phyloP scores from a whole-genome alignment of 345 rosid genomes.

The Barbarea vulgaris region DNA sequence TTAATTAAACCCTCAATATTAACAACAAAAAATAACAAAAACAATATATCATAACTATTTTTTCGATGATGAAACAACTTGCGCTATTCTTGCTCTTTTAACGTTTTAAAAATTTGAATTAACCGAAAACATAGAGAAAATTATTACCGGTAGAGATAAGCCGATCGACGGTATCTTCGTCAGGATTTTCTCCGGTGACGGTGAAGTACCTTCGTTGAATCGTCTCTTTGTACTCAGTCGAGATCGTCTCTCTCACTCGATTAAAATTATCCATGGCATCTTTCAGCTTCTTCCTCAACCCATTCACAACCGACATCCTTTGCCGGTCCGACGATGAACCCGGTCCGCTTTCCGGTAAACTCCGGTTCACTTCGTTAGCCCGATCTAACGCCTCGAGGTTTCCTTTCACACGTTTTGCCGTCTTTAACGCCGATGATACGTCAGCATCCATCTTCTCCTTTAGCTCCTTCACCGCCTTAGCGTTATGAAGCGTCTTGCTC shows the following conservation, averaged over 20 bases:
- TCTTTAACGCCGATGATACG: constrained; percentile 67
- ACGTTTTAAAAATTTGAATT: neutral
- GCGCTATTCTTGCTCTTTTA: neutral
- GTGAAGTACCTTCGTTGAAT: constrained; percentile 81
- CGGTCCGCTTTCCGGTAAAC: constrained; percentile 76
- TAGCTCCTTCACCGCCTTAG: constrained; percentile 68
- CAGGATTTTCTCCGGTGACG: constrained; percentile 93
- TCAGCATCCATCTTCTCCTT: constrained; percentile 79
- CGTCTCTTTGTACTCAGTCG: constrained; percentile 83
- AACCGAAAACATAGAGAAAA: neutral
- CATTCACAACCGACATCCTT: constrained; percentile 77
- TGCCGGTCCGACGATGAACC: constrained; percentile 92
- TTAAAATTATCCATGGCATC: constrained; percentile 79
- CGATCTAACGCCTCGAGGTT: constrained; percentile 81
- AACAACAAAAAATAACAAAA: neutral
- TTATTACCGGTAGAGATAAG: constrained; percentile 82
- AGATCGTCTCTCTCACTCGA: constrained; percentile 65
- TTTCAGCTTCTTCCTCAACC: constrained; percentile 86
- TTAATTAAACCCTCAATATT: neutral
- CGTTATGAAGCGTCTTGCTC: constrained; percentile 82
- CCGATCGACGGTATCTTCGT: constrained; percentile 72
- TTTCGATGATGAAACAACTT: constrained; percentile 8
- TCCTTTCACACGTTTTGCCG: constrained; percentile 74
- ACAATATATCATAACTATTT: neutral
- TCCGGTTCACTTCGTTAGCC: constrained; percentile 69